Conservation (phyloP, 345 rosid genomes). For the Syzygium aqueum region DNA sequence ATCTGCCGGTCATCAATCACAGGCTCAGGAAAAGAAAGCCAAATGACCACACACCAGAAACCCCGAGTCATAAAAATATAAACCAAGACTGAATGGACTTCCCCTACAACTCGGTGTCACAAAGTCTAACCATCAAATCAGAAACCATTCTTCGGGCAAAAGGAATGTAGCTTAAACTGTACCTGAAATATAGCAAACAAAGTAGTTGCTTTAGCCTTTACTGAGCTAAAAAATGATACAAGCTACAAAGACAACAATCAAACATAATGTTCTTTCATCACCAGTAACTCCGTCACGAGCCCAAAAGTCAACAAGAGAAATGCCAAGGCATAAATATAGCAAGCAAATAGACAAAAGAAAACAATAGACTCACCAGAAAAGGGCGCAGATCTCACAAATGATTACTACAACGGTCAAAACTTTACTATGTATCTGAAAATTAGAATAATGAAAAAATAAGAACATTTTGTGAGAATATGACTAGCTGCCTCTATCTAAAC, state of each 20-base stretch:
- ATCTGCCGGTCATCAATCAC: not conserved
- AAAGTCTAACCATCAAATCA: conserved; percentile 60
- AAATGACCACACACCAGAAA: not conserved
- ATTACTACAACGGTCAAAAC: conserved; percentile 67
- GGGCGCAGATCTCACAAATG: conserved; percentile 79
- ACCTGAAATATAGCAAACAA: conserved; percentile 54
- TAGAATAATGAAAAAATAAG: not conserved
- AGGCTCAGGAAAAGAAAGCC: not conserved
- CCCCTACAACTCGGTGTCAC: conserved; percentile 71
- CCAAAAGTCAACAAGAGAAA: not conserved
- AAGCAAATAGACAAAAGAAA: not conserved
- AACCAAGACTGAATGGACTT: not conserved
- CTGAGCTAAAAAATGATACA: not conserved
- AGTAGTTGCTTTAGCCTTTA: not conserved
- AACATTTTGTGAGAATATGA: not conserved
- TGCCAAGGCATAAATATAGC: not conserved
- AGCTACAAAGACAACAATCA: not conserved
- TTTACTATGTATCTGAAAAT: conserved; percentile 73
- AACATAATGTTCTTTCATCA: not conserved
- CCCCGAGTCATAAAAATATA: not conserved
- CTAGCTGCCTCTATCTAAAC: not conserved
- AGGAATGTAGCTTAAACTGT: conserved; percentile 81
- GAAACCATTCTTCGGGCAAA: conserved; percentile 83
- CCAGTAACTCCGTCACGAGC: not conserved
- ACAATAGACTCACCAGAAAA: conserved; percentile 56